Base-by-base conservation (phyloP, 2,329 filamentous ascomycete genomes). In the Beauveria sp. region DNA sequence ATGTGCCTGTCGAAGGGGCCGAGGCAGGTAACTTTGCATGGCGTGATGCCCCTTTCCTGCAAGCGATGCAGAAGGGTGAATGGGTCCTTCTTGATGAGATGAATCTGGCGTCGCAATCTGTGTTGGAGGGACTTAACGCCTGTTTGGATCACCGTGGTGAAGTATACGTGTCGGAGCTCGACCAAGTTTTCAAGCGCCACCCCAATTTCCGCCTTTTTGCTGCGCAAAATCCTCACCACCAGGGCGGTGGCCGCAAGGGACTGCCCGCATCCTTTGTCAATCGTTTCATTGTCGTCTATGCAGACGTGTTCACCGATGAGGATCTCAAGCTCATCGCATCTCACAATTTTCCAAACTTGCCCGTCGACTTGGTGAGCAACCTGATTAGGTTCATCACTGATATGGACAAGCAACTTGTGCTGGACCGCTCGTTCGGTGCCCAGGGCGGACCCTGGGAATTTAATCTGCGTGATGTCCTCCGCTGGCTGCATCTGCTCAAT, bases 41-140 rank as follows among this genome's bases (percentile, higher is more conserved):
- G 95, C 86, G 92, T 67, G 93, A 99, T 72, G 95, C 93, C 0
- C 93, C 95, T 1, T 98, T 99, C 71, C 78, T 99, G 22, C 90
- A 91, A 71, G 95, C 95, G 0, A 98, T 99, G 93, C 95, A 98
- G 71, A 89, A 86, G 62, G 95, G 95, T 30, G 90, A 96, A 67
- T 99, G 95, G 95, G 95, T 99, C 12, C 79, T 99, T 30, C 81
- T 99, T 0, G 95, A 99, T 70, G 95, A 99, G 78, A 99, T 99
- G 95, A 99, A 99, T 69, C 77, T 99, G 65, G 95, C 96, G 1
- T 98, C 93, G 0, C 95, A 99, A 72, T 96, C 93, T 5, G 93
- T 99, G 2, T 83, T 99, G 1, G 95, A 99, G 76, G 96, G 95
- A 65, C 79, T 99, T 38, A 99, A 99, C 67, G 93, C 95, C 24